Conservation (phyloP, 2,329 filamentous ascomycete genomes). For the Epichloe aotearoae region DNA sequence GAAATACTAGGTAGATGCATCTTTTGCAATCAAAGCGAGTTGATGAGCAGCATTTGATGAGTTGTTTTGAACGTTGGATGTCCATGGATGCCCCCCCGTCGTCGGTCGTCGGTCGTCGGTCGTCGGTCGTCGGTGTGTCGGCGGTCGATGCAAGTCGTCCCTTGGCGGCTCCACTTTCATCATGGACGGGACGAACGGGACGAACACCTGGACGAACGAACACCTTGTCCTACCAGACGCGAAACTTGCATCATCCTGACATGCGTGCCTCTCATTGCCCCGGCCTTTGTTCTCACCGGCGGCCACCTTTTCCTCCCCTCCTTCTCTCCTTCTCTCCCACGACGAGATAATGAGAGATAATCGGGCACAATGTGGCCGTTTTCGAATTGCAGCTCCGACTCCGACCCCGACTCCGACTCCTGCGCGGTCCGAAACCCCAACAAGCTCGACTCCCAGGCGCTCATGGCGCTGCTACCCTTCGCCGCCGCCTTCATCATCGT, state of each 20-base stretch:
- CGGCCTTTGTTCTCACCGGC: not conserved
- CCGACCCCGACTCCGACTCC: slow-evolving; percentile 31
- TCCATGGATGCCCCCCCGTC: too few relatives aligned
- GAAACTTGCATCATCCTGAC: too few relatives aligned
- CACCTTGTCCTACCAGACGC: too few relatives aligned
- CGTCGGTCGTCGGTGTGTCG: too few relatives aligned
- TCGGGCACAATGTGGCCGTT: slow-evolving; percentile 24
- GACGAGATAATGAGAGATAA: not conserved
- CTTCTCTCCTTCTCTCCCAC: not conserved
- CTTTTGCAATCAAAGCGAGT: not conserved
- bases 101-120: too few relatives aligned
- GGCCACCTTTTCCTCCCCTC: not conserved
- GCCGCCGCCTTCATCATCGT: slow-evolving; percentile 54
- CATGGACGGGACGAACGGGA: too few relatives aligned
- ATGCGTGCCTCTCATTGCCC: too few relatives aligned
- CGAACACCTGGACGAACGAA: too few relatives aligned
- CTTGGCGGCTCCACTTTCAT: too few relatives aligned
- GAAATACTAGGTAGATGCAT: not conserved
- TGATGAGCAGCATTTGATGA: too few relatives aligned
- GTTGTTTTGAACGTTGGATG: too few relatives aligned
- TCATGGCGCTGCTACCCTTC: slow-evolving; percentile 56
- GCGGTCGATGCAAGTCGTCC: too few relatives aligned
- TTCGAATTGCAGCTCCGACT: slow-evolving; percentile 30
- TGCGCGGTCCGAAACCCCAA: slow-evolving; percentile 35
- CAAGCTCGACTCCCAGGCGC: slow-evolving; percentile 28